These are phyloP conservation scores for Hemerocallis citrina DNA, from an alignment of 106 monocot species.

Conservation along the genomic window DNA sequence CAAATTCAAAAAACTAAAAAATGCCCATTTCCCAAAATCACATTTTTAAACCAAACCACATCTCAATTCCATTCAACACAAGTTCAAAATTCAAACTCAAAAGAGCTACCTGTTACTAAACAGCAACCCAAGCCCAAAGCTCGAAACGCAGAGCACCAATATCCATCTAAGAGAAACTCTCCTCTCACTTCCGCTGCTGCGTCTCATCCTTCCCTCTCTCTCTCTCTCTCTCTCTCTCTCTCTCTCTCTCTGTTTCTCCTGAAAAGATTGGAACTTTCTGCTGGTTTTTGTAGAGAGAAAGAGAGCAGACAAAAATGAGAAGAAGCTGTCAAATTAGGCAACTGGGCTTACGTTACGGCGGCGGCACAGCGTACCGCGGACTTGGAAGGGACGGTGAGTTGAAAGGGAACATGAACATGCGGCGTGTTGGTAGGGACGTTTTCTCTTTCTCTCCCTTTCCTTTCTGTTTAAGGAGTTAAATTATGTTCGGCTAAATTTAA, in stretches of 20 bases:
- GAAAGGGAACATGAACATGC: no score
- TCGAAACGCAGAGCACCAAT: constrained; percentile 25
- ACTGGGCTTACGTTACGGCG: constrained; percentile 10
- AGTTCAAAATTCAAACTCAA: no score
- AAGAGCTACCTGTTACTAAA: constrained; percentile 40
- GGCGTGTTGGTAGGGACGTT: neutral
- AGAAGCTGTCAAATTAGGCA: neutral
- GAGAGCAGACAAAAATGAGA: neutral
- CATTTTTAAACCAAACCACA: constrained; percentile 8
- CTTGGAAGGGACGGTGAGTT: neutral
- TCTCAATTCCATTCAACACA: no score
- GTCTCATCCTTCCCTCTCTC: neutral
- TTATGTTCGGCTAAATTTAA: no score
- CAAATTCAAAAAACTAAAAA: no score
- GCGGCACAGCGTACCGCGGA: neutral
- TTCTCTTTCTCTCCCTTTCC: neutral
- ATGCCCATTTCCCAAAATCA: constrained; percentile 1
- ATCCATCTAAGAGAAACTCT: constrained; percentile 40
- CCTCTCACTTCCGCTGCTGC: constrained; percentile 25
- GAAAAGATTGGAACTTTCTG: neutral
- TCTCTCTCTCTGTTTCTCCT: no score
- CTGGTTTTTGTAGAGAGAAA: neutral
- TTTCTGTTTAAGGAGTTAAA: no score
- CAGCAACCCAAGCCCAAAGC: constrained; percentile 62
- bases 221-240: no score